Conservation (phyloP, 2,329 filamentous ascomycete species). For the Huntiella abstrusa region DNA sequence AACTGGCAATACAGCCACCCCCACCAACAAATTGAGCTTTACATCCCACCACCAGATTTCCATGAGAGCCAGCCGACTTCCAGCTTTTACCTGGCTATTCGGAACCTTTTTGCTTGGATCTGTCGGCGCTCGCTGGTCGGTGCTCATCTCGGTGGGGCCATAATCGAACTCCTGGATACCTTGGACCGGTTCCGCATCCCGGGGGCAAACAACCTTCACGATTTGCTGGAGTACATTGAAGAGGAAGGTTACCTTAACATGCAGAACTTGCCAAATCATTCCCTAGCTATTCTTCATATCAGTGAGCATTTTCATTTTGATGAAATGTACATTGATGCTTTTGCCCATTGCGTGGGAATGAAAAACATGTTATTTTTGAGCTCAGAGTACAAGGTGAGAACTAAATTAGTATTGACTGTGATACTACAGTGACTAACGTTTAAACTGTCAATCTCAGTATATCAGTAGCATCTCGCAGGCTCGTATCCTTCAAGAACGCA, state of each 20-base stretch:
- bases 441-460: constrained; percentile 1
- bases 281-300: constrained; percentile 46
- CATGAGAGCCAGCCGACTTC: constrained; percentile 35
- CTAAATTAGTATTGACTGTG: no score
- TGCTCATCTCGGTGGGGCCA: constrained; percentile 40
- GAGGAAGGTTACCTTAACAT: constrained; percentile 52
- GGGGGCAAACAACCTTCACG: constrained; percentile 36
- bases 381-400: constrained; percentile 41
- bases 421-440: not conserved
- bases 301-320: constrained; percentile 45
- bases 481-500: constrained; percentile 42
- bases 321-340: constrained; percentile 53
- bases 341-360: constrained; percentile 67
- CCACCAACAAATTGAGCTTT: constrained; percentile 34
- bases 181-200: constrained; percentile 41
- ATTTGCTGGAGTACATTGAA: constrained; percentile 47
- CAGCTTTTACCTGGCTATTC: constrained; percentile 46
- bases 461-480: constrained; percentile 37
- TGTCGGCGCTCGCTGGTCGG: constrained; percentile 49
- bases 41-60: constrained; percentile 44
- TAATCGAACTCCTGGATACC: constrained; percentile 45
- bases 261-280: constrained; percentile 45
- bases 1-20: constrained; percentile 18
- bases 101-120: constrained; percentile 61
- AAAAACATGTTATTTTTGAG: constrained; percentile 36